Evolutionary conservation across 371 early-diverging fungal genomes (phyloP).

Genomic region (Phascolomyces articulosus): DNA sequence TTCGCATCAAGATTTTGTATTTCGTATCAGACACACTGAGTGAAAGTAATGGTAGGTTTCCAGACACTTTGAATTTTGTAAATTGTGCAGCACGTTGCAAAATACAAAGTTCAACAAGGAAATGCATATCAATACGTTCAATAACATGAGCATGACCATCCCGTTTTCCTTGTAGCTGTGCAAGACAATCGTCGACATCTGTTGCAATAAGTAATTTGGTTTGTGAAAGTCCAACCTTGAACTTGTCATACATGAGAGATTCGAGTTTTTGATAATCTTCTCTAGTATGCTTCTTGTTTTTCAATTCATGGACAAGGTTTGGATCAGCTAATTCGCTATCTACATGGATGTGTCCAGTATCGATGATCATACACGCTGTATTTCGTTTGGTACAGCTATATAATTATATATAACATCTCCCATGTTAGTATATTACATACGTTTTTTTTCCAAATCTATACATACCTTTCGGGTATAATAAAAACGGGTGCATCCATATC

Average conservation of each 20-base stretch:
- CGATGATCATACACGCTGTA: slow-evolving; percentile 69
- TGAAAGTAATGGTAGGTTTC: slow-evolving; percentile 73
- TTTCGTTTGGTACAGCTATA: slow-evolving; percentile 42
- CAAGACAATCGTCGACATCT: slow-evolving; percentile 68
- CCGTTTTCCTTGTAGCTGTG: slow-evolving; percentile 32
- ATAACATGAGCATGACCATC: slow-evolving; percentile 61
- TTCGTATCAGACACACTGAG: slow-evolving; percentile 83
- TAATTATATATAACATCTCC: no score
- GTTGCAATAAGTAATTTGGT: slow-evolving; percentile 69
- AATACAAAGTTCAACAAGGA: slow-evolving; percentile 76
- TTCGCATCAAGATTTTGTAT: slow-evolving; percentile 79
- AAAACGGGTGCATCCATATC: slow-evolving; percentile 89
- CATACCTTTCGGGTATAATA: slow-evolving; percentile 79
- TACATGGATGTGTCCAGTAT: slow-evolving; percentile 81
- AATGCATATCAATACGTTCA: slow-evolving; percentile 72
- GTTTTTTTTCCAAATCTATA: no score
- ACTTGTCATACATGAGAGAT: slow-evolving; percentile 81
- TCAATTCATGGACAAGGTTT: slow-evolving; percentile 59
- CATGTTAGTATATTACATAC: no score
- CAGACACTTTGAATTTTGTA: slow-evolving; percentile 71
- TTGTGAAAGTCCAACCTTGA: slow-evolving; percentile 68
- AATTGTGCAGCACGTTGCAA: slow-evolving; percentile 69
- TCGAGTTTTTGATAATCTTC: slow-evolving; percentile 66
- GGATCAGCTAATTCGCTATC: slow-evolving; percentile 72
- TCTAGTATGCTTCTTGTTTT: slow-evolving; percentile 40